A percentile compares a stretch with the other conserved stretches of the same genome.
phyloP scores from a whole-genome alignment of 768 basidiomycete genomes.

The Suillus cothurnatus region DNA sequence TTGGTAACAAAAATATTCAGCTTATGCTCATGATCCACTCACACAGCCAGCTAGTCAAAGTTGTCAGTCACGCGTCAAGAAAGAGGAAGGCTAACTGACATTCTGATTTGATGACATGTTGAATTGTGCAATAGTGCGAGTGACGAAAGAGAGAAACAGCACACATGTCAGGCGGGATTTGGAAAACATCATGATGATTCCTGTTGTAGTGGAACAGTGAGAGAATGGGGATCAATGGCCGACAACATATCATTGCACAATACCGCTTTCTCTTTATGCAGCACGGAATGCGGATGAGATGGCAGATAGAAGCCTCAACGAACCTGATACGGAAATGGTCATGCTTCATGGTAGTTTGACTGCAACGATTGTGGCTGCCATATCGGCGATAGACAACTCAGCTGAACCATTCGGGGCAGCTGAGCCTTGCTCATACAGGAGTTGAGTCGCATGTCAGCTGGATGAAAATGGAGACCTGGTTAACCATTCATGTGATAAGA shows the following conservation, averaged over 20 bases:
- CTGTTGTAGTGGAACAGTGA: not conserved
- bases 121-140: slow-evolving; percentile 16
- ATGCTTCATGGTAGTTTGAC: not conserved
- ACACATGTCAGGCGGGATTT: slow-evolving; percentile 11
- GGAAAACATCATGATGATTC: not conserved
- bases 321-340: slow-evolving; percentile 3
- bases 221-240: slow-evolving; percentile 4
- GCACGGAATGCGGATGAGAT: not conserved
- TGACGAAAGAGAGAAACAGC: not conserved
- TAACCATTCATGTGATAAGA: not conserved
- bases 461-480: not conserved
- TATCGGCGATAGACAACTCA: not conserved
- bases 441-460: not conserved
- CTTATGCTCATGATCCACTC: slow-evolving; percentile 1
- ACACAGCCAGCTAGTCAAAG: slow-evolving; percentile 27
- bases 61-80: not conserved
- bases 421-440: not conserved
- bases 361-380: not conserved
- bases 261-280: slow-evolving; percentile 10
- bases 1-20: not conserved
- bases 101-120: slow-evolving; percentile 28
- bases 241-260: not conserved
- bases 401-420: not conserved
- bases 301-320: not conserved
- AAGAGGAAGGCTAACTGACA: slow-evolving; percentile 15